A percentile compares a stretch with the other conserved stretches of the same genome.
Evolutionary conservation across 2,329 filamentous ascomycete species (phyloP).

Genomic region (Tolypocladium endophyticum): DNA sequence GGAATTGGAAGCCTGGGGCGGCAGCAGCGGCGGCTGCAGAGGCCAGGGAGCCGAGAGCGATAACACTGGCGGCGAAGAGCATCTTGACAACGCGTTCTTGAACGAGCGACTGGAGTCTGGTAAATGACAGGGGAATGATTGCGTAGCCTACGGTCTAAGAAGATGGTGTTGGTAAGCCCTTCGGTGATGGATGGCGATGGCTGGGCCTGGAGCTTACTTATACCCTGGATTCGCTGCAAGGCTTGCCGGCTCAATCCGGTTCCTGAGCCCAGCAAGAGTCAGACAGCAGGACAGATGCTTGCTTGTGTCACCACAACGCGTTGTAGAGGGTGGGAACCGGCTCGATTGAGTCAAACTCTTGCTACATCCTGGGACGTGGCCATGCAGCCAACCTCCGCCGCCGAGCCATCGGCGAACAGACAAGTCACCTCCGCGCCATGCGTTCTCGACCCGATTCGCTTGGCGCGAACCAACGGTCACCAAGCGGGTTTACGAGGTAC

Average conservation of each 20-base stretch:
- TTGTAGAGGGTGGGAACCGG: not conserved
- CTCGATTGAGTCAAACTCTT: not conserved
- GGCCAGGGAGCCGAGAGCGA: constrained; percentile 18
- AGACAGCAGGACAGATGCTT: not conserved
- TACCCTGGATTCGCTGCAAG: not conserved
- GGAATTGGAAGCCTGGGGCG: constrained; percentile 15
- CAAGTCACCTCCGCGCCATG: not conserved
- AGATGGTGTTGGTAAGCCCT: not conserved
- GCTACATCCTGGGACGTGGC: not conserved
- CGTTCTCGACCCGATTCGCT: not conserved
- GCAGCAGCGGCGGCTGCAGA: constrained; percentile 12
- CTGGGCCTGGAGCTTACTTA: not conserved
- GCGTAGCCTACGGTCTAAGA: not conserved
- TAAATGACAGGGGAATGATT: not conserved
- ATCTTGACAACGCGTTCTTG: constrained; percentile 11
- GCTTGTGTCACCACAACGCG: not conserved
- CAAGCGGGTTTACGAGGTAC: not conserved
- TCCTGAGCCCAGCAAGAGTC: not conserved
- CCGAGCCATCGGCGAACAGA: not conserved
- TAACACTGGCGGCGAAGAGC: constrained; percentile 14
- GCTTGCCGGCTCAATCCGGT: not conserved
- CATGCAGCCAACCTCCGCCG: not conserved
- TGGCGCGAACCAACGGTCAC: not conserved
- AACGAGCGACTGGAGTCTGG: constrained; percentile 4
- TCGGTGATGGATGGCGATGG: not conserved